Conservation (phyloP, 495 filamentous ascomycete genomes). For the Penicillium chermesinum region DNA sequence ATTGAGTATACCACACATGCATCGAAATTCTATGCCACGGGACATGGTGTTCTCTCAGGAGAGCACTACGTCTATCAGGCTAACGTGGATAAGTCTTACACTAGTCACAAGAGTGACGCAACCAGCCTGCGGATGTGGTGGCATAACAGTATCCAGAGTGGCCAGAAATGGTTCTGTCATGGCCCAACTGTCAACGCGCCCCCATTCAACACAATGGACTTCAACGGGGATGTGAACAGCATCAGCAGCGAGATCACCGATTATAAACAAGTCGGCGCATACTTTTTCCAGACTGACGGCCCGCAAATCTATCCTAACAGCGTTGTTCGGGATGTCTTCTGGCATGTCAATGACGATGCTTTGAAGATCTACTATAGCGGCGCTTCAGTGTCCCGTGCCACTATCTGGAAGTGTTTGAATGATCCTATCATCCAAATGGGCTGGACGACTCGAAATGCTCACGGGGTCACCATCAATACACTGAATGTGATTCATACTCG, state of each 20-base stretch:
- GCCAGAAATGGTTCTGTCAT: constrained; percentile 10
- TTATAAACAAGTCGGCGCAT: constrained; percentile 28
- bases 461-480: constrained; percentile 16
- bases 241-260: constrained; percentile 9
- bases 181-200: constrained; percentile 16
- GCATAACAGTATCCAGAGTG: constrained; percentile 5
- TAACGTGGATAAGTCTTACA: constrained; percentile 13
- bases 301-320: constrained; percentile 15
- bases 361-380: constrained; percentile 21
- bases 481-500: constrained; percentile 25
- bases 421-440: not conserved
- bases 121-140: not conserved
- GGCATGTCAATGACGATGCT: constrained; percentile 22
- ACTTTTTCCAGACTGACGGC: constrained; percentile 22
- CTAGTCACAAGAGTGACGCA: not conserved
- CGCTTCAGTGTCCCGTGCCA: not conserved
- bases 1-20: constrained; percentile 15
- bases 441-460: not conserved
- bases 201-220: constrained; percentile 24
- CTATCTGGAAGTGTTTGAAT: not conserved
- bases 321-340: constrained; percentile 20
- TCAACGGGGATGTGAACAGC: constrained; percentile 5
- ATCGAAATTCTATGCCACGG: constrained; percentile 16
- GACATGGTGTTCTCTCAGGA: constrained; percentile 22
- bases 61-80: constrained; percentile 29